Base-by-base conservation (phyloP, 2,329 filamentous ascomycete species). In the Clonostachys rhizophaga region DNA sequence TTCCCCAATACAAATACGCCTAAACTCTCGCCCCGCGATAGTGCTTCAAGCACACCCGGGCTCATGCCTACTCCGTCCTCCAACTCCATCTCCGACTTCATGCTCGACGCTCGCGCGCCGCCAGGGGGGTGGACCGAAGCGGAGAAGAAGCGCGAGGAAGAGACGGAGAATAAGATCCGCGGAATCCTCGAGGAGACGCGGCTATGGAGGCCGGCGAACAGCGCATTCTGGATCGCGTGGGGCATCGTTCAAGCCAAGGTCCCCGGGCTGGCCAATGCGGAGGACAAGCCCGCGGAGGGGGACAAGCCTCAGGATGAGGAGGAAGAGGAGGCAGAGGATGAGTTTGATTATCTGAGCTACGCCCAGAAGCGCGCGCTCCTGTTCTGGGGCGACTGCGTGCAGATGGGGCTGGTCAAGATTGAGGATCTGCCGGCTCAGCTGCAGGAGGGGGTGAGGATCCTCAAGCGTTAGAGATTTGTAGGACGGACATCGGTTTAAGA, bases 241-340 rank as follows among this genome's bases (percentile, higher is more conserved):
- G 94, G 94, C 20, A 89, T 97, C 51, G 87, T 99, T 45, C 94
- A 99, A 68, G 92, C 94, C 43, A 91, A 94, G 62, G 76, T 95
- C 2, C 84, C 89, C 0, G 89, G 84, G 0, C 74, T 92, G 62
- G 81, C 86, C 16, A 68, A 70, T 14, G 71, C 73, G 35, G 68
- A 66, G 13, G 56, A 54, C 2, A 60, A 55, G 10, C 62, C 64
- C 33, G 60, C 57, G 5, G 60, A 68, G 41, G 62, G 57, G 49
- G 68, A 66, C 12, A 70, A 71, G 14, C 72, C 71, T 5, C 74
- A 78, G 44, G 76, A 77, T 16, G 79, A 73, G 36, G 68, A 66
- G 12, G 71, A 71, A 13, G 72, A 71, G 5, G 74, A 78, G 43
- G 76, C 77, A 17, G 79, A 77, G 30, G 88, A 89, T 40, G 88